Conservation (phyloP, 352 stramenopile species). For the Pythium biforme region DNA sequence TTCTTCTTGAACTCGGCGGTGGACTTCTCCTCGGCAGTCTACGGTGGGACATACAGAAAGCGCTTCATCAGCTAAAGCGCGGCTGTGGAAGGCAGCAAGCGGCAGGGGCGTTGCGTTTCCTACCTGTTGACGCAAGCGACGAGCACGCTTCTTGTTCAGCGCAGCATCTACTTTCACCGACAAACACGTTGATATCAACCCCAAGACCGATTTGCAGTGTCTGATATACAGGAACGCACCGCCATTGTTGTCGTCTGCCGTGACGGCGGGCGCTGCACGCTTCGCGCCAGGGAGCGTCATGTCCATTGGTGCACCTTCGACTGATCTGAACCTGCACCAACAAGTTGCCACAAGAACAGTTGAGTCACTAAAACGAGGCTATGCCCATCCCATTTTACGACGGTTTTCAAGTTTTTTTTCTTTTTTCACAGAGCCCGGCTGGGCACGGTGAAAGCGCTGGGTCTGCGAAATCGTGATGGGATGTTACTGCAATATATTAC, state of each 20-base stretch:
- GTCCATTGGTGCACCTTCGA: constrained; percentile 13
- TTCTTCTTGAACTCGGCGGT: constrained; percentile 33
- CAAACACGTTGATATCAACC: background rate
- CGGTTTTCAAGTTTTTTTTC: too few species aligned
- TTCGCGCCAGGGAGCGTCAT: constrained; percentile 18
- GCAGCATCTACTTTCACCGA: background rate
- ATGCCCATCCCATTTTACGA: too few species aligned
- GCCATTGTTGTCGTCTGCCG: background rate
- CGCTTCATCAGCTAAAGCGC: background rate
- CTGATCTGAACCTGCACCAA: too few species aligned
- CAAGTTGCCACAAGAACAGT: too few species aligned
- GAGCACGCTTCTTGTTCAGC: constrained; percentile 21
- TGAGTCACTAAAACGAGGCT: too few species aligned
- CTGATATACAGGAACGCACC: constrained; percentile 6
- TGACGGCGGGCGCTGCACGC: background rate
- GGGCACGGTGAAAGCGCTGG: too few species aligned
- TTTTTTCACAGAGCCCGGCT: too few species aligned
- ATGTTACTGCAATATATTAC: too few species aligned
- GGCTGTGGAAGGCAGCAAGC: background rate
- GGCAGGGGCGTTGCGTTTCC: background rate
- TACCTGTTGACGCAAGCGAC: constrained; percentile 18
- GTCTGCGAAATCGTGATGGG: too few species aligned
- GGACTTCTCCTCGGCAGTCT: constrained; percentile 21
- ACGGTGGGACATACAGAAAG: background rate
- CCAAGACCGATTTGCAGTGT: background rate